Conservation (phyloP, 495 filamentous ascomycete genomes). For the Gamarada debralockiae region DNA sequence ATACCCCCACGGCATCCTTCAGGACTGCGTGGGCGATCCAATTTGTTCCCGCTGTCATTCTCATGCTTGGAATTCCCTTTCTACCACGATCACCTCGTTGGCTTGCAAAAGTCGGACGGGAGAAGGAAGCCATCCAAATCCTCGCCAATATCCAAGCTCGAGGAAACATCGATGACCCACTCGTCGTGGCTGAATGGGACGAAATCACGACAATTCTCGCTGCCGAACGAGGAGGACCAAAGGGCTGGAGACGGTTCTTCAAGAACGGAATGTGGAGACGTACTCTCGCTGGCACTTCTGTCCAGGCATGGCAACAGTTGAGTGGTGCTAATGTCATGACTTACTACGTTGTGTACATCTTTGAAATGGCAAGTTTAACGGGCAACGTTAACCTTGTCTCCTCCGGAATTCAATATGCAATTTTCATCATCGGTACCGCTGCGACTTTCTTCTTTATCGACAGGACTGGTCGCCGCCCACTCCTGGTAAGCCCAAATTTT, state of each 20-base stretch:
- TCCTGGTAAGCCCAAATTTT: no score
- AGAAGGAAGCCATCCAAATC: conserved; percentile 61
- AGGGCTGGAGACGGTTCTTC: conserved; percentile 58
- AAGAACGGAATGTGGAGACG: conserved; percentile 67
- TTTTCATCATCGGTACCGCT: conserved; percentile 71
- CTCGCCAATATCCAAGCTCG: conserved; percentile 68
- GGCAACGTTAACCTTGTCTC: conserved; percentile 66
- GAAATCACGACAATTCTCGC: conserved; percentile 60
- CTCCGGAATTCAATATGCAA: conserved; percentile 68
- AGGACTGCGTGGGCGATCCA: conserved; percentile 71
- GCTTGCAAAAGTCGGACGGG: conserved; percentile 66
- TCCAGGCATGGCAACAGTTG: conserved; percentile 74
- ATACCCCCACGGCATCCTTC: conserved; percentile 56
- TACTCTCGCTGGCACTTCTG: conserved; percentile 63
- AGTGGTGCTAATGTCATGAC: conserved; percentile 60
- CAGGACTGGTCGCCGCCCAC: conserved; percentile 61
- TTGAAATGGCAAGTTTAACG: conserved; percentile 58
- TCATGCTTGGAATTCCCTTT: conserved; percentile 64
- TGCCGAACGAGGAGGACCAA: conserved; percentile 49
- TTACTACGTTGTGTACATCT: conserved; percentile 14
- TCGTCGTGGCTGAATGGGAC: conserved; percentile 70
- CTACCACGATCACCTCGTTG: conserved; percentile 69
- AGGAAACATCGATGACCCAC: conserved; percentile 60
- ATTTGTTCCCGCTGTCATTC: conserved; percentile 61
- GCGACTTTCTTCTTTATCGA: conserved; percentile 72